Conservation (phyloP, 1,139 yeast species). For the Yamadazyma friedrichii region DNA sequence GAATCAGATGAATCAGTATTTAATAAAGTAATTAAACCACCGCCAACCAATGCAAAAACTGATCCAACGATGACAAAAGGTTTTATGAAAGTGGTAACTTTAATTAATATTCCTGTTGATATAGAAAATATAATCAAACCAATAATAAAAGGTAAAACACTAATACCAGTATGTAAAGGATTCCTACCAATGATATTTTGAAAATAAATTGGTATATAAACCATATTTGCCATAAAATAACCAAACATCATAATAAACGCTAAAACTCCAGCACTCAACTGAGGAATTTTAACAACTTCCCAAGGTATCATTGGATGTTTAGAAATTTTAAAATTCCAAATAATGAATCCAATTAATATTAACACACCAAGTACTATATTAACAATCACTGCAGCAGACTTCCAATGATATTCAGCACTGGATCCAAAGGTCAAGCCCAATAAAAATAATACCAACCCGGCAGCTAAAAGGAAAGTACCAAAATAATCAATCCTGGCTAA, state of each 20-base stretch:
- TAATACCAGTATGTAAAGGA: slow-evolving; percentile 40
- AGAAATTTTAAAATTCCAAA: slow-evolving; percentile 28
- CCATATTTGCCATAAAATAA: slow-evolving; percentile 24
- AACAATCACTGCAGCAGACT: slow-evolving; percentile 46
- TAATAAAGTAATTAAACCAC: slow-evolving; percentile 31
- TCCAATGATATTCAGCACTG: slow-evolving; percentile 50
- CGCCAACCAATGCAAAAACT: slow-evolving; percentile 29
- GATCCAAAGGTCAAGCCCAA: slow-evolving; percentile 40
- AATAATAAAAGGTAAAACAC: slow-evolving; percentile 35
- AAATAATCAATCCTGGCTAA: slow-evolving; percentile 45
- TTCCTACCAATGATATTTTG: slow-evolving; percentile 33
- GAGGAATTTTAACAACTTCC: slow-evolving; percentile 24
- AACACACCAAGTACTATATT: slow-evolving; percentile 47
- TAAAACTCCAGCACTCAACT: slow-evolving; percentile 23
- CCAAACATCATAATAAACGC: slow-evolving; percentile 23
- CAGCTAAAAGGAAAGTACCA: slow-evolving; percentile 47
- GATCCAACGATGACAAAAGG: slow-evolving; percentile 28
- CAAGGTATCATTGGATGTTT: slow-evolving; percentile 28
- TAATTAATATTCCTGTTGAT: slow-evolving; percentile 27
- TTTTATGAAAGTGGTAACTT: slow-evolving; percentile 31
- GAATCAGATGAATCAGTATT: slow-evolving; percentile 27
- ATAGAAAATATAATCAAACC: slow-evolving; percentile 32
- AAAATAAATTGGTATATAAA: slow-evolving; percentile 36
- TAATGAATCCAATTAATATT: slow-evolving; percentile 17
- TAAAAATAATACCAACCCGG: slow-evolving; percentile 42